Evolutionary conservation across 495 filamentous ascomycete species (phyloP).

Genomic region (Aspergillus baeticus): DNA sequence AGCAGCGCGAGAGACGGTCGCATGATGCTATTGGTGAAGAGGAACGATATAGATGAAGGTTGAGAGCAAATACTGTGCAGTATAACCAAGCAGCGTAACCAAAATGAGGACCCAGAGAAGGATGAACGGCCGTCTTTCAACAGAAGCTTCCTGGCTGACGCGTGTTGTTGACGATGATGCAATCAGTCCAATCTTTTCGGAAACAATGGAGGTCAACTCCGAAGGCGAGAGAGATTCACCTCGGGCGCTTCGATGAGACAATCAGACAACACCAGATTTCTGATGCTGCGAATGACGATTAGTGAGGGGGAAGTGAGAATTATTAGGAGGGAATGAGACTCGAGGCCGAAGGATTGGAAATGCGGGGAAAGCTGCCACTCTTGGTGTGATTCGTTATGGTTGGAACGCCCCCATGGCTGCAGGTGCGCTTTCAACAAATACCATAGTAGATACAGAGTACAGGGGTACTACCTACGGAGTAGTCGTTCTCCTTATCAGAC

Average conservation of each 20-base stretch:
- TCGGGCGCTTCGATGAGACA: not conserved
- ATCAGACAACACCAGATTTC: slow-evolving; percentile 1
- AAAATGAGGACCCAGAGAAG: not conserved
- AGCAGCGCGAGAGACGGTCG: slow-evolving; percentile 34
- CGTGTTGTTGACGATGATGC: slow-evolving; percentile 5
- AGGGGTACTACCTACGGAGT: no score
- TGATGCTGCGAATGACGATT: not conserved
- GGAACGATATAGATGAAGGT: not conserved
- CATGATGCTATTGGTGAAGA: slow-evolving; percentile 22
- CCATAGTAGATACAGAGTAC: no score
- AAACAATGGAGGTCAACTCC: not conserved
- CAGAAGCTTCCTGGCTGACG: not conserved
- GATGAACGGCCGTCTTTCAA: not conserved
- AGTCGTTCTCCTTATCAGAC: no score
- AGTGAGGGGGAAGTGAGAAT: slow-evolving; percentile 6
- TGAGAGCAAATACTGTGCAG: not conserved
- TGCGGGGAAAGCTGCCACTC: slow-evolving; percentile 12
- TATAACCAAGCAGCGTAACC: not conserved
- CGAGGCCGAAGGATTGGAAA: slow-evolving; percentile 4
- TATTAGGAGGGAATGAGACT: slow-evolving; percentile 22
- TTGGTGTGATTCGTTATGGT: no score
- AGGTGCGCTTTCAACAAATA: no score
- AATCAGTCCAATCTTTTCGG: not conserved
- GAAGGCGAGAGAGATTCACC: not conserved
- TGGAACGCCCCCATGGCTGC: no score